Conservation (phyloP, 139 green algal genomes). For the Chlamydomonas applanata region DNA sequence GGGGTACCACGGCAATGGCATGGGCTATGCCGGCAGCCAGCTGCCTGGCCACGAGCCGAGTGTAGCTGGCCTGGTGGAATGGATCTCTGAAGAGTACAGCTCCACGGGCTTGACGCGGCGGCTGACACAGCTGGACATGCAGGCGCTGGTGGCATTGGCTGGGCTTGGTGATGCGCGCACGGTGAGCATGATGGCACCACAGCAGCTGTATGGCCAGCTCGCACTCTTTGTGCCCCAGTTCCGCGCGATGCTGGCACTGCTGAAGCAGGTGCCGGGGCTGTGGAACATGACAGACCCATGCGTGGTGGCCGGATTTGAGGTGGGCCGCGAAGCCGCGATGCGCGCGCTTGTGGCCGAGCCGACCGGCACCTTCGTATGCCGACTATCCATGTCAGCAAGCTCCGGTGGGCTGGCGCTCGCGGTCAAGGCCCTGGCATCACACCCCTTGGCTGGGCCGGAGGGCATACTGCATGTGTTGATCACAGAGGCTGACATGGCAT, state of each 20-base stretch:
- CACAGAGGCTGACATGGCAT: conserved; percentile 6
- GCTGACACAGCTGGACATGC: conserved; percentile 28
- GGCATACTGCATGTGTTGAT: conserved; percentile 10
- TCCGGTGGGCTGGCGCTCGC: conserved; percentile 16
- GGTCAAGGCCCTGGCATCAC: conserved; percentile 4
- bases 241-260: neutral
- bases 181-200: neutral
- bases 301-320: conserved; percentile 6
- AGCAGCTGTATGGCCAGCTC: neutral
- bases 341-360: neutral
- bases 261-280: neutral
- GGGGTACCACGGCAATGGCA: too few species aligned
- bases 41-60: neutral
- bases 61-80: conserved; percentile 6
- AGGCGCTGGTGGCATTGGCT: conserved; percentile 3
- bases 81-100: conserved; percentile 35
- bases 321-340: neutral
- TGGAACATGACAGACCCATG: conserved; percentile 4
- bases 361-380: conserved; percentile 22
- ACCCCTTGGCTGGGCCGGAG: conserved; percentile 2
- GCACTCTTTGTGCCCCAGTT: neutral
- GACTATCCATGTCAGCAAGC: conserved; percentile 5
- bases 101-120: conserved; percentile 15
- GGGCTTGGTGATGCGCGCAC: neutral
- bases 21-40: too few species aligned